Conservation (phyloP, 805 yeast genomes). For the Starmerella floricola region DNA sequence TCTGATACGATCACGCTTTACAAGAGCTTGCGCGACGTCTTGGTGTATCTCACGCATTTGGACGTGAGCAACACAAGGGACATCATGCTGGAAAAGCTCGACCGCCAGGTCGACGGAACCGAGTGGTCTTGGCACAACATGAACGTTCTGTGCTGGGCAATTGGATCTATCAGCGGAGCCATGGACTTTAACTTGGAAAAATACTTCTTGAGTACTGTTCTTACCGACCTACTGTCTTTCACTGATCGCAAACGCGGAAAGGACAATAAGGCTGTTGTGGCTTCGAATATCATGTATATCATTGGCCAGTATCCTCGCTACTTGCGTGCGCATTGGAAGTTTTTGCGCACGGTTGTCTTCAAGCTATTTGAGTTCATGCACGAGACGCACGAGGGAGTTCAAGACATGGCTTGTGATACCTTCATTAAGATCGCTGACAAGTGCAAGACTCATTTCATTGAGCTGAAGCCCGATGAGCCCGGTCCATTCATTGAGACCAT, state of each 20-base stretch:
- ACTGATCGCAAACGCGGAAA: slow-evolving; percentile 96
- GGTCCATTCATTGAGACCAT: slow-evolving; percentile 90
- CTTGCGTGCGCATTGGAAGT: slow-evolving; percentile 95
- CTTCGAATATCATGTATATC: slow-evolving; percentile 98
- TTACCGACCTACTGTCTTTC: slow-evolving; percentile 77
- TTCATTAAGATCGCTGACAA: slow-evolving; percentile 90
- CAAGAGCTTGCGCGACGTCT: slow-evolving; percentile 88
- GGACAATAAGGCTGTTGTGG: slow-evolving; percentile 97
- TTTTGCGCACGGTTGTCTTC: slow-evolving; percentile 86
- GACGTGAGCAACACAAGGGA: slow-evolving; percentile 88
- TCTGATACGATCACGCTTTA: slow-evolving; percentile 92
- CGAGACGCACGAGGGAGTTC: slow-evolving; percentile 99
- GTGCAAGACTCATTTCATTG: slow-evolving; percentile 91
- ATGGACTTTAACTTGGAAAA: slow-evolving; percentile 98
- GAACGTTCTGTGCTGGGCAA: slow-evolving; percentile 98
- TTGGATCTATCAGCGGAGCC: slow-evolving; percentile 96
- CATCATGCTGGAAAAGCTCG: slow-evolving; percentile 84
- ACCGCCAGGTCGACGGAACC: slow-evolving; percentile 84
- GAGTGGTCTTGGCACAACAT: slow-evolving; percentile 99
- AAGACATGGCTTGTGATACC: slow-evolving; percentile 99
- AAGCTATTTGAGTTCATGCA: slow-evolving; percentile 98
- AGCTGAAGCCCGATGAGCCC: slow-evolving; percentile 68
- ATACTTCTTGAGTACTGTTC: slow-evolving; percentile 81
- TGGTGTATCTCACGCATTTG: slow-evolving; percentile 89
- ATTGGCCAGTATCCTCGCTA: slow-evolving; percentile 98